Evolutionary conservation across 176 grass and related monocot genomes (phyloP), one percentile per base, ranked within the genome.

Genomic region (Ananas comosus): DNA sequence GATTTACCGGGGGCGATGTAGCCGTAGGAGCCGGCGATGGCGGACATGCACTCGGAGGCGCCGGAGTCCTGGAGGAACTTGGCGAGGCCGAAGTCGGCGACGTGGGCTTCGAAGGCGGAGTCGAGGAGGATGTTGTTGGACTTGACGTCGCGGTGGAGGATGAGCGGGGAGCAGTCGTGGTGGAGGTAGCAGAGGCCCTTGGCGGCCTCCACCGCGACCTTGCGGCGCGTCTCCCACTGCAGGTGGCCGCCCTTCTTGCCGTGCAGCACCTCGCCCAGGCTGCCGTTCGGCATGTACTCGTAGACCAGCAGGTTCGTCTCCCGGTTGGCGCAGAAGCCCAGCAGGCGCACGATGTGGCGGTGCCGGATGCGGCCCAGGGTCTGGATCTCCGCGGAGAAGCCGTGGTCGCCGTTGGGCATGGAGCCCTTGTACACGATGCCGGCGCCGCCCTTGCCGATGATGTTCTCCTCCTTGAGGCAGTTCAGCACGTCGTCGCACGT

Each of bases 141-240:
- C 64, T 97, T 97, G 70, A 97, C 93, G 61, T 97, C 89, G 0
- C 93, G 83, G 58, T 97, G 93, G 22, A 97, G 74, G 66, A 97
- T 97, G 0, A 84, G 67, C 0, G 86, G 89, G 1, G 86, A 90
- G 68, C 93, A 97, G 72, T 92, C 93, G 59, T 97, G 89, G 80
- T 97, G 93, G n/a, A 97, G 75, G 48, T 97, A 97, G 81, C 93
- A 92, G 9, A 97, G 86, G 10, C 93, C 93, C 77, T 97, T 97
- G n/a, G 93, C 93, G 63, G 93, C 82, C 74, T 97, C 93, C 0
- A 92, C 81, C 48, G 86, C 86, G 49, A 97, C 85, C 81, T 97
- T 97, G 53, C 89, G 92, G 11, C 93, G 66, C 47, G 89, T 92
- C 48, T 89, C 83, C 93, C 89, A 97, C 16, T 89, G 86, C 48